A percentile compares a stretch with the other conserved stretches of the same genome.
These are phyloP conservation scores for Annulohypoxylon maeteangense DNA, from an alignment of 495 filamentous ascomycete genomes.

Conservation along the genomic window DNA sequence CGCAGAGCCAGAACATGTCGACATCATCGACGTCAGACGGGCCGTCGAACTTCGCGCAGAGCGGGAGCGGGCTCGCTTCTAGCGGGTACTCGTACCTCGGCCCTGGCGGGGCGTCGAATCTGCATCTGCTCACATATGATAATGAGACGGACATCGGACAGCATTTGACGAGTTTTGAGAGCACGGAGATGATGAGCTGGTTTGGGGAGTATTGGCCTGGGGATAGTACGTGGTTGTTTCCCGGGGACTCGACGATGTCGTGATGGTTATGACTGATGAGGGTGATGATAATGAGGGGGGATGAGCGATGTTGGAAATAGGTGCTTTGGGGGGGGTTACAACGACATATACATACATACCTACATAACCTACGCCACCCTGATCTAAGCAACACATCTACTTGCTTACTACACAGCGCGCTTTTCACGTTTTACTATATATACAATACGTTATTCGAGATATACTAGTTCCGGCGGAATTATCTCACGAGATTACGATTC, in stretches of 20 bases:
- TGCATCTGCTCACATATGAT: conserved; percentile 47
- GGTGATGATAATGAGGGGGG: neutral
- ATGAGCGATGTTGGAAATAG: neutral
- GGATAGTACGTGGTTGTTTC: conserved; percentile 66
- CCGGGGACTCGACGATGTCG: conserved; percentile 39
- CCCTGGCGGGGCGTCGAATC: conserved; percentile 48
- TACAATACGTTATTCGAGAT: conserved; percentile 25
- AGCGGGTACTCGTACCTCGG: conserved; percentile 56
- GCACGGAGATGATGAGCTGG: conserved; percentile 76
- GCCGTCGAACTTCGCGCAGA: conserved; percentile 52
- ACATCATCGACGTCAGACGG: conserved; percentile 30
- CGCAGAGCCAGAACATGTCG: conserved; percentile 35
- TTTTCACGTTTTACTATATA: conserved; percentile 11
- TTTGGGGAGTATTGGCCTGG: conserved; percentile 72
- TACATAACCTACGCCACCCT: neutral
- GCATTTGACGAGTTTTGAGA: conserved; percentile 70
- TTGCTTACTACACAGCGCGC: neutral
- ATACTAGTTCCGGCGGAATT: neutral
- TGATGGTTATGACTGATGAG: neutral
- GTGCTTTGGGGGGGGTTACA: neutral
- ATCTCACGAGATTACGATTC: conserved; percentile 2
- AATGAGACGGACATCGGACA: conserved; percentile 58
- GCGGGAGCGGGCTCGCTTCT: conserved; percentile 51
- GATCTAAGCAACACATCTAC: neutral
- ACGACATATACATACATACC: conserved; percentile 7